These are phyloP conservation scores for Bauhinia variegata DNA, from an alignment of 306 rosid genomes.

Conservation along the genomic window DNA sequence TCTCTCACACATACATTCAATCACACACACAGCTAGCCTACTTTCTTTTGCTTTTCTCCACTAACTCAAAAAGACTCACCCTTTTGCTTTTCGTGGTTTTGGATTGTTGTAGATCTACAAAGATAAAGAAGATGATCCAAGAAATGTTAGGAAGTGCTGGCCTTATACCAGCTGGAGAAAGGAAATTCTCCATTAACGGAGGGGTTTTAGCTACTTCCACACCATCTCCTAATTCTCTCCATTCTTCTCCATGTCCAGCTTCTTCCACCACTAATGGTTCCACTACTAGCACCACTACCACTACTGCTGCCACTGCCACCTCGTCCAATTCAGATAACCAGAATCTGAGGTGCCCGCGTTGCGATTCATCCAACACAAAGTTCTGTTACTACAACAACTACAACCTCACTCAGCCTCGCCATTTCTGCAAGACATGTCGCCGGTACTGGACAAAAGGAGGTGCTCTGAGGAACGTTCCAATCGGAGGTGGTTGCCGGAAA, in stretches of 20 bases:
- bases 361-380: conserved; percentile 85
- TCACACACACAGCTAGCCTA: conserved; percentile 45
- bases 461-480: conserved; percentile 70
- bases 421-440: conserved; percentile 98
- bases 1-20: conserved; percentile 35
- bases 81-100: conserved; percentile 67
- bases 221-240: conserved; percentile 42
- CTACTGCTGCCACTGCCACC: conserved; percentile 23
- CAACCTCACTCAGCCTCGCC: conserved; percentile 98
- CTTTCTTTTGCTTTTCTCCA: conserved; percentile 69
- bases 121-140: conserved; percentile 77
- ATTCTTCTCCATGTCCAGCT: conserved; percentile 43
- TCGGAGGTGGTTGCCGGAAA: conserved; percentile 80
- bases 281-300: conserved; percentile 11
- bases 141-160: conserved; percentile 78
- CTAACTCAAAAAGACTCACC: conserved; percentile 68
- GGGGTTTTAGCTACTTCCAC: conserved; percentile 42
- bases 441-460: conserved; percentile 95
- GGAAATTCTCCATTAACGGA: conserved; percentile 61
- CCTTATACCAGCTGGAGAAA: conserved; percentile 55
- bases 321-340: conserved; percentile 53
- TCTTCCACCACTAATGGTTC: conserved; percentile 36
- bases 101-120: conserved; percentile 80
- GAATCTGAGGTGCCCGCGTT: conserved; percentile 71
- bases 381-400: conserved; percentile 91